phyloP scores from a whole-genome alignment of 768 basidiomycete species.

The Tylopilus rubrobrunneus region DNA sequence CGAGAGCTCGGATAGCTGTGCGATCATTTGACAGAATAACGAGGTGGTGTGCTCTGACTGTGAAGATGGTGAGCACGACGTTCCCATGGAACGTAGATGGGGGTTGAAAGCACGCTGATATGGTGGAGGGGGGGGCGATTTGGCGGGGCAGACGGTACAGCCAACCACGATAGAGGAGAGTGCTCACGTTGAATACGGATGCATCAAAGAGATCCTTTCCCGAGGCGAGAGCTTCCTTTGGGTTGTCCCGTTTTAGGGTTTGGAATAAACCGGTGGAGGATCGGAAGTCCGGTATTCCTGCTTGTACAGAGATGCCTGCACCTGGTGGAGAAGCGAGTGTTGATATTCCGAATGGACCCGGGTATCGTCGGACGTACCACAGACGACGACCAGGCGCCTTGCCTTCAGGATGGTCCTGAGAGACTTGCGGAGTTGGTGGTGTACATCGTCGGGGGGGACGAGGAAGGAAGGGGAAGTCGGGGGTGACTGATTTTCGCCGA shows the following conservation, averaged over 20 bases:
- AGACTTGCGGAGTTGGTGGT: slow-evolving; percentile 47
- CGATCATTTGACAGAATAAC: slow-evolving; percentile 87
- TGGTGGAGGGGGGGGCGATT: background rate
- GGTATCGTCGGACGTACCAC: slow-evolving; percentile 51
- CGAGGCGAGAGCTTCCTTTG: slow-evolving; percentile 62
- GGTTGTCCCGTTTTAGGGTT: slow-evolving; percentile 72
- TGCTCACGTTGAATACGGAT: slow-evolving; percentile 77
- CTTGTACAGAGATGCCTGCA: slow-evolving; percentile 83
- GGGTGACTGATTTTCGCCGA: slow-evolving; percentile 44
- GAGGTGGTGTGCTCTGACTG: slow-evolving; percentile 74
- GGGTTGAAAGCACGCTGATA: background rate
- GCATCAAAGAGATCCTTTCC: slow-evolving; percentile 91
- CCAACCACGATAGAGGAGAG: background rate
- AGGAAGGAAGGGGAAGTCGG: slow-evolving; percentile 58
- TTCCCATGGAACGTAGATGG: slow-evolving; percentile 3
- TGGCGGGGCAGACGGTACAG: slow-evolving; percentile 1
- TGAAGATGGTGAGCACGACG: slow-evolving; percentile 20
- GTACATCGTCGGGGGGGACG: slow-evolving; percentile 41
- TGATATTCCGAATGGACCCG: slow-evolving; percentile 6
- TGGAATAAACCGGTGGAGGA: slow-evolving; percentile 79
- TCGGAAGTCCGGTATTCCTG: slow-evolving; percentile 89
- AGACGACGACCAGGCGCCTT: slow-evolving; percentile 80
- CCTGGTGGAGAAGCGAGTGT: slow-evolving; percentile 40
- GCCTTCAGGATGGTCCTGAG: slow-evolving; percentile 73
- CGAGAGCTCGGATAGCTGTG: slow-evolving; percentile 71